Evolutionary conservation across 768 basidiomycete genomes (phyloP).

Genomic region (Xerocomellus chrysenteron): DNA sequence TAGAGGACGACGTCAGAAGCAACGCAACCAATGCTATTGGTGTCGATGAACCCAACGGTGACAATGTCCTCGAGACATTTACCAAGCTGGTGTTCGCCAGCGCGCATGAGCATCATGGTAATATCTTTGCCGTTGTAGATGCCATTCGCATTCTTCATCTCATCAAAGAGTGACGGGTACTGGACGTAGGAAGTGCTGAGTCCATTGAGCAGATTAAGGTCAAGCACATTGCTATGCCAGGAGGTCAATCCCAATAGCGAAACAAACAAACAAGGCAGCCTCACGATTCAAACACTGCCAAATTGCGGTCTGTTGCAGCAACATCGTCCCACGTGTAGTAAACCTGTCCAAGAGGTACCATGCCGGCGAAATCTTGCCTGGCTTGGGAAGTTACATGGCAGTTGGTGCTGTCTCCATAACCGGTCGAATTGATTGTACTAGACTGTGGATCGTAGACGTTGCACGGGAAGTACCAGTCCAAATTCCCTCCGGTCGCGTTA

Average conservation of each 20-base stretch:
- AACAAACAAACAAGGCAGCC: conserved; percentile 33
- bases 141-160: conserved; percentile 64
- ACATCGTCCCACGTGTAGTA: conserved; percentile 95
- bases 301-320: conserved; percentile 60
- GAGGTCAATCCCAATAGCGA: conserved; percentile 5
- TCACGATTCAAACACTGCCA: conserved; percentile 94
- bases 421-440: conserved; percentile 65
- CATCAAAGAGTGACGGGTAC: conserved; percentile 82
- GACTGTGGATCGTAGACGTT: conserved; percentile 79
- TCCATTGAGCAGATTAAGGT: conserved; percentile 83
- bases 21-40: conserved; percentile 91
- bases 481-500: conserved; percentile 50
- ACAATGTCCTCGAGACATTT: conserved; percentile 85
- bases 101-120: conserved; percentile 80
- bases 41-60: conserved; percentile 92
- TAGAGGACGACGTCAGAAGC: conserved; percentile 94
- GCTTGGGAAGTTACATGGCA: conserved; percentile 71
- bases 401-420: conserved; percentile 58
- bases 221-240: conserved; percentile 71
- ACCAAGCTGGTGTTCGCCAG: conserved; percentile 63
- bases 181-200: conserved; percentile 76
- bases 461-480: conserved; percentile 99
- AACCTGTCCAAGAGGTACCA: conserved; percentile 74
- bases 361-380: conserved; percentile 47
- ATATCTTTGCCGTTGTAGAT: conserved; percentile 83